A percentile compares a stretch with the other conserved stretches of the same genome.
phyloP scores from a whole-genome alignment of 331 rosid genomes.

The Malus hybrid region DNA sequence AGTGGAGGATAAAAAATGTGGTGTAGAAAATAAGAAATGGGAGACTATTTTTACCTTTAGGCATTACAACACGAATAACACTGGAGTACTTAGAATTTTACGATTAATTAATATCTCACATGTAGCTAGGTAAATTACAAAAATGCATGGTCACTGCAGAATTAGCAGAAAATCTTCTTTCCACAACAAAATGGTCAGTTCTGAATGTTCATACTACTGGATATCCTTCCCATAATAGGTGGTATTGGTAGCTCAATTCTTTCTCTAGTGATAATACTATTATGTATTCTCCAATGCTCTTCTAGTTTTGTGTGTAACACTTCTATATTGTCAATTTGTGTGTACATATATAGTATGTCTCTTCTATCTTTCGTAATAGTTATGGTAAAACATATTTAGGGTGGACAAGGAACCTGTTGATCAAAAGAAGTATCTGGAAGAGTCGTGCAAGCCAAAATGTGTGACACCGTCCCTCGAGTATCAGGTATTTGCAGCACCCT shows the following conservation, averaged over 20 bases:
- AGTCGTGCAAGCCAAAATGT: constrained; percentile 90
- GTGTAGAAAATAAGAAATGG: no score
- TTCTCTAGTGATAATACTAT: not conserved
- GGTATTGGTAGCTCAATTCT: not conserved
- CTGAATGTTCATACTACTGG: not conserved
- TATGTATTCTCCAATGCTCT: not conserved
- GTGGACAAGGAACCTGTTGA: constrained; percentile 93
- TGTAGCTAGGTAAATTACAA: not conserved
- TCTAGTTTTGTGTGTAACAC: not conserved
- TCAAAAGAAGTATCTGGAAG: constrained; percentile 70
- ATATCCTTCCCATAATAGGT: not conserved
- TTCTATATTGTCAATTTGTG: no score
- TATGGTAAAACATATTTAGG: constrained; percentile 31
- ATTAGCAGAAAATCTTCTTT: not conserved
- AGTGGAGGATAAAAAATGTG: not conserved
- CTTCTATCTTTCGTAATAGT: not conserved
- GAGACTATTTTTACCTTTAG: not conserved
- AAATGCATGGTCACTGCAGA: not conserved
- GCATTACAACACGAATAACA: not conserved
- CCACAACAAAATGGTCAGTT: not conserved
- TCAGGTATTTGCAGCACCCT: constrained; percentile 40
- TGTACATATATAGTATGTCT: no score
- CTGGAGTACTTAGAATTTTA: not conserved
- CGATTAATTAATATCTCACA: not conserved
- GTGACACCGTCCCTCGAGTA: constrained; percentile 74